Conservation (phyloP, 495 filamentous ascomycete genomes). For the Hypoxylon lienhwacheense region DNA sequence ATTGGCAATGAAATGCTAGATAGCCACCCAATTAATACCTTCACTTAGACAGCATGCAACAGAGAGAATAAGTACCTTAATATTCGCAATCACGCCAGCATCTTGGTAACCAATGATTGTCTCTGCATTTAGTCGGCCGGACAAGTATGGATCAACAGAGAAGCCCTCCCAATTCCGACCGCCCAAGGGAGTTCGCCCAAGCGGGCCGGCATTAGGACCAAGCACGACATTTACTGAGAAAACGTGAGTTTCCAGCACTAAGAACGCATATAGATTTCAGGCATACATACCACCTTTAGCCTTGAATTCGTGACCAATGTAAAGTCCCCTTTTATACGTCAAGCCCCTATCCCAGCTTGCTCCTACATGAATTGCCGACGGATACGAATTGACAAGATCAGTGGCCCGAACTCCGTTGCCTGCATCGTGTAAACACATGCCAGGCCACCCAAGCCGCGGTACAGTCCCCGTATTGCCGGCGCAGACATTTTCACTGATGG, state of each 20-base stretch:
- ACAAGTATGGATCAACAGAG: constrained; percentile 52
- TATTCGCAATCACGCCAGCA: constrained; percentile 56
- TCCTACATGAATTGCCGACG: constrained; percentile 61
- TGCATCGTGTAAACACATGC: constrained; percentile 65
- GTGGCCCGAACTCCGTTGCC: constrained; percentile 61
- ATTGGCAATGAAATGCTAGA: constrained; percentile 62
- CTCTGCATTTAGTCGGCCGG: constrained; percentile 49
- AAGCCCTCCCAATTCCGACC: constrained; percentile 63
- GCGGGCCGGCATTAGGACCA: constrained; percentile 65
- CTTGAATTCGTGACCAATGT: constrained; percentile 62
- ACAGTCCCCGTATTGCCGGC: constrained; percentile 55
- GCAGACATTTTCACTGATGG: constrained; percentile 46
- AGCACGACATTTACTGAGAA: constrained; percentile 71
- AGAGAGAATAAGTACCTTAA: constrained; percentile 45
- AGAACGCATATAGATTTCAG: not conserved
- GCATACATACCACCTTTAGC: constrained; percentile 53
- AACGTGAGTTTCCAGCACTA: constrained; percentile 43
- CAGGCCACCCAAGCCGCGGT: constrained; percentile 59
- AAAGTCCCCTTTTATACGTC: constrained; percentile 49
- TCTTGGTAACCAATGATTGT: constrained; percentile 54
- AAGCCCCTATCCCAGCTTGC: constrained; percentile 58
- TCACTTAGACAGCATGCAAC: not conserved
- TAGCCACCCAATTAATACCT: constrained; percentile 1
- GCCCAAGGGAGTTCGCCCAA: constrained; percentile 52
- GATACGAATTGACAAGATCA: constrained; percentile 63